Base-by-base conservation (phyloP, 2,329 filamentous ascomycete genomes). In the Aspergillus nomiae region DNA sequence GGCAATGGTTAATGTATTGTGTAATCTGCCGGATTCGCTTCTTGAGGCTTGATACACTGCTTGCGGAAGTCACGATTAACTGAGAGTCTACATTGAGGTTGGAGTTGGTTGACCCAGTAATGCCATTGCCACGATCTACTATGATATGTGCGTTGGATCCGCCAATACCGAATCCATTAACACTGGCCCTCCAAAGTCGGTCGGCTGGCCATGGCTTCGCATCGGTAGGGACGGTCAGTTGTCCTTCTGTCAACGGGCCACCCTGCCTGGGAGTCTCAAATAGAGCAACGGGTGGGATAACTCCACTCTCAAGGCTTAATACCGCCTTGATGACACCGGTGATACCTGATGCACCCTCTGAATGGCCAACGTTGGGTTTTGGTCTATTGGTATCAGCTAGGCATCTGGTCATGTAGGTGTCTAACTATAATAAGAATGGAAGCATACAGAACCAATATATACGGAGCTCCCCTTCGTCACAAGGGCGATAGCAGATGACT, bases 121-220 rank as follows among this genome's bases (percentile, higher is more conserved):
- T 4, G 34, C 0, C 34, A 36, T 36, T 36, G 34, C 34, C 34
- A 36, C 34, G 12, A 6, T 36, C 34, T 36, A 36, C 14, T 26
- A 50, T 50, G 21, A 61, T 64, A 58, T 77, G 72, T 3, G 69
- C 70, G 63, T 76, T 77, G 5, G 73, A 71, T 12, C 74, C 74
- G 30, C 74, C 74, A 41, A 70, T 71, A 0, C 74, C 81, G 61
- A 83, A 84, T 9, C 76, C 76, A 62, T 80, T 82, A 0, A 84
- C 74, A 34, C 78, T 78, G 11, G 78, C 78, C 46, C 77, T 58
- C 32, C 58, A 56, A 19, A 8, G 74, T 38, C 73, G 72, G 10
- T 63, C 21, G 19, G 51, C 19, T 9, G 73, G 65, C 69, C 65
- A 74, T 63, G 56, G 48, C 8, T 54, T 59, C 1, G 67, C 58